Evolutionary conservation across 2,329 filamentous ascomycete genomes (phyloP).

Genomic region (Calonectria ilicicola): DNA sequence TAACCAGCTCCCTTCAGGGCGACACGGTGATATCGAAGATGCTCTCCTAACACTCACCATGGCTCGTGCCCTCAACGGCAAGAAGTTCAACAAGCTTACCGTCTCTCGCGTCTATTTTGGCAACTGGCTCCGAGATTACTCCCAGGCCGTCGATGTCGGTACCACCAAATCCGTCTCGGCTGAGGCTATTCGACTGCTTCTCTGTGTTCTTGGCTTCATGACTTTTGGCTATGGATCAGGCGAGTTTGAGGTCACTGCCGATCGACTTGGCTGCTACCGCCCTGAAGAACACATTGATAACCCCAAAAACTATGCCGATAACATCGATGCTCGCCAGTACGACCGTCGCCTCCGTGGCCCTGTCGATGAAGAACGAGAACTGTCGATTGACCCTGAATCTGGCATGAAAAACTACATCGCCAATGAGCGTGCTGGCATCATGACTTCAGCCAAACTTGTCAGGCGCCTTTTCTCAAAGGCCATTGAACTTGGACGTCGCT

Average conservation of each 20-base stretch:
- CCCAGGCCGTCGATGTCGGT: slow-evolving; percentile 92
- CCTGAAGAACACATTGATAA: slow-evolving; percentile 83
- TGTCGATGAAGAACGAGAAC: slow-evolving; percentile 81
- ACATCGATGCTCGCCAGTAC: slow-evolving; percentile 85
- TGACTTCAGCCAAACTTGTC: slow-evolving; percentile 84
- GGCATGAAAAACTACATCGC: slow-evolving; percentile 97
- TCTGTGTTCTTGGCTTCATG: slow-evolving; percentile 92
- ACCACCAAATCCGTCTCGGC: slow-evolving; percentile 91
- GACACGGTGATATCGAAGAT: slow-evolving; percentile 94
- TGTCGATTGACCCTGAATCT: slow-evolving; percentile 80
- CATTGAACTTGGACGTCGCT: slow-evolving; percentile 84
- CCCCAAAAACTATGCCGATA: slow-evolving; percentile 90
- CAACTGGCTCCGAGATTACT: slow-evolving; percentile 95
- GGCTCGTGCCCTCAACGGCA: slow-evolving; percentile 65
- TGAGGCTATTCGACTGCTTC: slow-evolving; percentile 88
- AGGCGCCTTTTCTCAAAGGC: slow-evolving; percentile 78
- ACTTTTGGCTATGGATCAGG: slow-evolving; percentile 87
- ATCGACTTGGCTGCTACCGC: slow-evolving; percentile 85
- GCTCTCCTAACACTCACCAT: slow-evolving; percentile 79
- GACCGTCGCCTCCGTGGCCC: slow-evolving; percentile 85
- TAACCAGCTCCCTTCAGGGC: slow-evolving; percentile 62
- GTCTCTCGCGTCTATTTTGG: slow-evolving; percentile 95
- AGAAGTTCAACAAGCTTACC: slow-evolving; percentile 90
- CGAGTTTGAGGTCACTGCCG: slow-evolving; percentile 87
- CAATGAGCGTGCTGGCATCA: slow-evolving; percentile 81